phyloP scores from a whole-genome alignment of 2,329 filamentous ascomycete species.

The Didymella pomorum region DNA sequence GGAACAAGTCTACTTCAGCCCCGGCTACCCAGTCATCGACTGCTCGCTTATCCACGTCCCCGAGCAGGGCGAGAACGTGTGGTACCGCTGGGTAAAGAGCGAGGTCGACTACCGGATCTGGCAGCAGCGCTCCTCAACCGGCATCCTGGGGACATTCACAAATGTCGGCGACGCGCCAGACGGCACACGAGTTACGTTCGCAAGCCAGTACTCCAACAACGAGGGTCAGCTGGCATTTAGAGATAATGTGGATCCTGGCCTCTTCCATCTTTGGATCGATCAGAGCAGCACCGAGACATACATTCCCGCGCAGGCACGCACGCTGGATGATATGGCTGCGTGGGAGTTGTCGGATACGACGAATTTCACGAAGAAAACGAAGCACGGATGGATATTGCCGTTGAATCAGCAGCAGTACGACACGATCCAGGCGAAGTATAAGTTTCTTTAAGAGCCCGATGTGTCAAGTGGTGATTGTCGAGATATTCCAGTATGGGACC shows the following conservation, averaged over 20 bases:
- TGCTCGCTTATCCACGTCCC: conserved; percentile 16
- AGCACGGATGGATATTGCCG: conserved; percentile 12
- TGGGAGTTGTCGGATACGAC: conserved; percentile 11
- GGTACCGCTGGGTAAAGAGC: conserved; percentile 21
- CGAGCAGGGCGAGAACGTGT: conserved; percentile 14
- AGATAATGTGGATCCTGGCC: conserved; percentile 6
- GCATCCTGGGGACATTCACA: conserved; percentile 10
- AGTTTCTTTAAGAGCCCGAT: neutral
- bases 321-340: conserved; percentile 16
- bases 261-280: conserved; percentile 18
- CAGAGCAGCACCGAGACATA: conserved; percentile 19
- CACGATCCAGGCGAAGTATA: conserved; percentile 6
- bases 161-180: conserved; percentile 15
- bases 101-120: conserved; percentile 18
- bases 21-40: conserved; percentile 17
- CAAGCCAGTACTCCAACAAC: conserved; percentile 14
- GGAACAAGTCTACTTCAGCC: conserved; percentile 16
- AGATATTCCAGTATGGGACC: too few relatives aligned
- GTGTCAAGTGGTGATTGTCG: too few relatives aligned
- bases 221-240: conserved; percentile 17
- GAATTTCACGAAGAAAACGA: conserved; percentile 13
- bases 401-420: conserved; percentile 13
- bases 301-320: conserved; percentile 16
- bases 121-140: conserved; percentile 15
- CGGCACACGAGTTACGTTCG: conserved; percentile 16